Evolutionary conservation across 2,329 filamentous ascomycete genomes (phyloP), one percentile per base, ranked within the genome.

Genomic region (Colletotrichum sp.): DNA sequence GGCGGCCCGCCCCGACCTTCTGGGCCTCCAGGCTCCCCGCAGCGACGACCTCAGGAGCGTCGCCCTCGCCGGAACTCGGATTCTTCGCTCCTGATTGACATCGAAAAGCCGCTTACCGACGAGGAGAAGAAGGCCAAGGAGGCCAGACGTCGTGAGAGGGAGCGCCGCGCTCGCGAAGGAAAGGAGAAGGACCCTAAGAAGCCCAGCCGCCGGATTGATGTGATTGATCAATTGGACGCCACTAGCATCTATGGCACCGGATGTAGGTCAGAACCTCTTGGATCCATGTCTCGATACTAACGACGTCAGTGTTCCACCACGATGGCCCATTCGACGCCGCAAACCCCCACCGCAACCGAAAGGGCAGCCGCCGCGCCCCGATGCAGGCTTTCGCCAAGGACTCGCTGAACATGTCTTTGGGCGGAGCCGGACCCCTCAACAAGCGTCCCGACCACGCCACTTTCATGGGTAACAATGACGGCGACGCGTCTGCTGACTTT

Each of bases 301-400:
- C 52, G 26, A 26, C 13, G 34, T 5, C 81, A 98, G 96, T 98
- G 79, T 98, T 99, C 86, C 97, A 99, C 81, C 97, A 99, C 82
- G 97, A 99, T 81, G 97, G 97, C 1, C 97, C 97, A 6, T 99
- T 98, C 81, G 97, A 99, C 85, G 97, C 97, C 24, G 95, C 97
- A 84, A 98, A 98, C 84, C 96, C 97, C 6, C 95, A 98, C 84
- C 95, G 97, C 78, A 99, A 99, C 85, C 93, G 95, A 74, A 94
- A 95, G 82, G 95, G 93, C 80, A 93, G 94, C 81, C 92, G 93
- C 76, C 93, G 94, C 71, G 96, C 97, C 8, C 97, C 97, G 1
- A 98, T 99, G 95, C 93, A 98, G 83, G 97, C 97, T 3, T 99
- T 99, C 85, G 95, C 97, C 26, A 95, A 95, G 81, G 95, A 95